phyloP scores from a whole-genome alignment of 306 rosid genomes.

The Myrica gale region DNA sequence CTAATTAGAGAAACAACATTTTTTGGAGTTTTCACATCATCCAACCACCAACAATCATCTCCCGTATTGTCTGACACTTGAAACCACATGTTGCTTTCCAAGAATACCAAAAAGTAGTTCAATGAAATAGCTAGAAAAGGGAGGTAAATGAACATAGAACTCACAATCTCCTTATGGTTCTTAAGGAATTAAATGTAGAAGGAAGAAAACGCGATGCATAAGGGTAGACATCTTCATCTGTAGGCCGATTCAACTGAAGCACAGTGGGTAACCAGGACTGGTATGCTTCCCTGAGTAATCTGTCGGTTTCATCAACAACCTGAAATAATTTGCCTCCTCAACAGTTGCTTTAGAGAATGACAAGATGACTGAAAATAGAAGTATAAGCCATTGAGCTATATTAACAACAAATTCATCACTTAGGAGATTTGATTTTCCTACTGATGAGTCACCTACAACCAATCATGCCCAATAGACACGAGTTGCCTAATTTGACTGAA shows the following conservation, averaged over 20 bases:
- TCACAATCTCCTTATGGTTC: conserved; percentile 78
- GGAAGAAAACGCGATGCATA: conserved; percentile 42
- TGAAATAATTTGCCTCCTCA: conserved; percentile 44
- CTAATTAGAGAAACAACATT: too few species aligned
- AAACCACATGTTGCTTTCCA: conserved; percentile 6
- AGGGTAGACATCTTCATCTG: conserved; percentile 44
- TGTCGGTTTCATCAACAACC: conserved; percentile 97
- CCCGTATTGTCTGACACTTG: neutral
- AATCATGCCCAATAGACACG: neutral
- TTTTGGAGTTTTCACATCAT: too few species aligned
- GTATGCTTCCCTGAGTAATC: conserved; percentile 84
- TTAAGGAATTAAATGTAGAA: conserved; percentile 49
- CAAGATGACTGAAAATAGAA: neutral
- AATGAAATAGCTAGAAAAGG: conserved; percentile 12
- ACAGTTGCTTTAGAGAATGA: conserved; percentile 9
- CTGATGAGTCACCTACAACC: neutral
- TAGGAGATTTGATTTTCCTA: neutral
- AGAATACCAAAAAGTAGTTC: conserved; percentile 6
- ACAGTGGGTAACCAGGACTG: conserved; percentile 91
- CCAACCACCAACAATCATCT: too few species aligned
- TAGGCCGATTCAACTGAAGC: conserved; percentile 50
- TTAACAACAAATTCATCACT: neutral
- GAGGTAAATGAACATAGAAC: conserved; percentile 36
- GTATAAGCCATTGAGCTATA: neutral
- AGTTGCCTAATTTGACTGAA: neutral